phyloP scores from a whole-genome alignment of 331 rosid species.

The Dryas integrifolia region DNA sequence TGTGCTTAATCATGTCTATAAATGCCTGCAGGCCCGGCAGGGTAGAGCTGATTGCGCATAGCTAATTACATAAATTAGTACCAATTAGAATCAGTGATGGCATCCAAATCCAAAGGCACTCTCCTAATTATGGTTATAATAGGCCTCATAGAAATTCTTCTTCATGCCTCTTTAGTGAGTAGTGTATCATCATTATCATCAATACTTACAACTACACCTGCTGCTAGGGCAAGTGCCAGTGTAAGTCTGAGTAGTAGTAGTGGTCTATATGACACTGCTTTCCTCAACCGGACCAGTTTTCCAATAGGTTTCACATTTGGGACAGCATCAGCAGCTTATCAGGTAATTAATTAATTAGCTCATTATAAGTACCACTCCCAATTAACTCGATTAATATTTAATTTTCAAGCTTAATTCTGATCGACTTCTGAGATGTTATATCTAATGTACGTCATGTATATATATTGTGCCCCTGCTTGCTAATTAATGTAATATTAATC shows the following conservation, averaged over 20 bases:
- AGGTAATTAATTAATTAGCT: slow-evolving; percentile 1
- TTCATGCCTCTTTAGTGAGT: not conserved
- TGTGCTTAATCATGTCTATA: not conserved
- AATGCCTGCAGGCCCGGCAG: not conserved
- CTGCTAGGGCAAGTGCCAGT: not conserved
- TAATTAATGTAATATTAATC: not conserved
- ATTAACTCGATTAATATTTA: not conserved
- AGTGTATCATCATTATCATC: not conserved
- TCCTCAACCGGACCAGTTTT: slow-evolving; percentile 34
- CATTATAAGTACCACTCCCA: no score
- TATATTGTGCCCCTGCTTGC: not conserved
- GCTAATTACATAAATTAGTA: not conserved
- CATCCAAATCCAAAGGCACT: not conserved
- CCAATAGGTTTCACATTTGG: slow-evolving; percentile 41
- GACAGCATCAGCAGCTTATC: slow-evolving; percentile 35
- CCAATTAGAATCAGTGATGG: not conserved
- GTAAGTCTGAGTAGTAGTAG: not conserved
- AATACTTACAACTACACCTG: not conserved
- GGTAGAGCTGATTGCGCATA: not conserved
- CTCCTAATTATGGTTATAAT: not conserved
- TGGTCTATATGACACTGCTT: slow-evolving; percentile 3
- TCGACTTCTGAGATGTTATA: not conserved
- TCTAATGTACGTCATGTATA: not conserved
- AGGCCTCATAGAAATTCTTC: not conserved
- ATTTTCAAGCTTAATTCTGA: not conserved